Evolutionary conservation across 805 yeast genomes (phyloP), one percentile per base, ranked within the genome.

Genomic region (Barnettozyma siamensis): DNA sequence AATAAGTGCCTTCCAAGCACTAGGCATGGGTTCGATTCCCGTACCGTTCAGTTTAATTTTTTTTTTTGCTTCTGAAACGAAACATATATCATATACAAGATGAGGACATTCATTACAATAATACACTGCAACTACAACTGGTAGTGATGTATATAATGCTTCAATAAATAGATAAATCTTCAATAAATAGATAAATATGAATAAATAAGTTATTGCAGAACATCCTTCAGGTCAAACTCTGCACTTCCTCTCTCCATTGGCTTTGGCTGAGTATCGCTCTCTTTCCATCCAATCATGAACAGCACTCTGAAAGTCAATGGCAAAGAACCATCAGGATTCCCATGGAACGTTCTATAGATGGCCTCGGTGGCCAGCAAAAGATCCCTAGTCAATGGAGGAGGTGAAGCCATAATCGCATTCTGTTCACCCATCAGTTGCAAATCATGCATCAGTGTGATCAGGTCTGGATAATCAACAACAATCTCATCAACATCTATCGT

Each of bases 21-120:
- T 80, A 72, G 87, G 77, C 86, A 78, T 70, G 88, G 87, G 88
- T 81, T 81, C 88, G 87, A 81, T 80, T 81, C 88, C 84, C 88
- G 83, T 78, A 79, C 80, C 81, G 78, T 80, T 80, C 87, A 78
- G n/a, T 26, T 29, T 27, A 9, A 27, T 39, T 39, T 38, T 62
- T 64, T 60, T 56, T 48, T 35, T 32, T 27, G 11, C 23, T 16
- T 6, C n/a, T n/a, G n/a, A n/a, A n/a, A n/a, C n/a, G n/a, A n/a
- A n/a, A n/a, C n/a, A n/a, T n/a, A n/a, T n/a, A n/a, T n/a, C n/a
- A n/a, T n/a, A n/a, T n/a, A n/a, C n/a, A n/a, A n/a, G n/a, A n/a
- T n/a, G n/a, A n/a, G n/a, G n/a, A n/a, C n/a, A n/a, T n/a, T n/a
- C n/a, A n/a, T n/a, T n/a, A n/a, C n/a, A n/a, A n/a, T n/a, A n/a